Percentiles rank a stretch among this genome's conserved stretches.
Conservation (phyloP, 805 yeast species). For the Clavispora asparagi region DNA sequence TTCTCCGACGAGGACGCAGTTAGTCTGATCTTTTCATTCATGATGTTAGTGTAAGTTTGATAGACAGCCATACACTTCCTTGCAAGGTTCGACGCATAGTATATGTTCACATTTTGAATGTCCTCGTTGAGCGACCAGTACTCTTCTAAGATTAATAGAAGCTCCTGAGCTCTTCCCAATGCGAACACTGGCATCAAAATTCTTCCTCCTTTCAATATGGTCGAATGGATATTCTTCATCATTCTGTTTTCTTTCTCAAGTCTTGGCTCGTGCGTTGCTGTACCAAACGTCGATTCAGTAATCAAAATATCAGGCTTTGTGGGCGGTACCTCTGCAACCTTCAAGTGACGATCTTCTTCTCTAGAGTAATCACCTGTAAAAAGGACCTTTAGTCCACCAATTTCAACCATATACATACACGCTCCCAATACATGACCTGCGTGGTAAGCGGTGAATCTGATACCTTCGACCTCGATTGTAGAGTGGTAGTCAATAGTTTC, state of each 20-base stretch:
- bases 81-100: conserved; percentile 89
- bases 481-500: conserved; percentile 96
- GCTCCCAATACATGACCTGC: conserved; percentile 99
- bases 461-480: conserved; percentile 90
- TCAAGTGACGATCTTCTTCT: conserved; percentile 92
- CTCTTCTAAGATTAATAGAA: conserved; percentile 84
- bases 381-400: conserved; percentile 82
- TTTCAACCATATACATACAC: conserved; percentile 93
- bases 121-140: conserved; percentile 88
- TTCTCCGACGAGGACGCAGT: conserved; percentile 34
- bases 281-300: conserved; percentile 95
- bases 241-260: conserved; percentile 77
- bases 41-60: conserved; percentile 93
- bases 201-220: conserved; percentile 83
- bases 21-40: conserved; percentile 88
- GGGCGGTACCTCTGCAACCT: conserved; percentile 92
- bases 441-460: conserved; percentile 94
- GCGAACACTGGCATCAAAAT: conserved; percentile 94
- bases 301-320: conserved; percentile 81
- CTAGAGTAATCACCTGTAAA: conserved; percentile 98
- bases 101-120: conserved; percentile 74
- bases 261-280: conserved; percentile 93
- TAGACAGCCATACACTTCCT: conserved; percentile 96
- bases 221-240: conserved; percentile 77
- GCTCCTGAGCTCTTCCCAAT: conserved; percentile 93